These are phyloP conservation scores for Chimonanthus praecox DNA, from an alignment of 164 flowering plant genomes.

Conservation along the genomic window DNA sequence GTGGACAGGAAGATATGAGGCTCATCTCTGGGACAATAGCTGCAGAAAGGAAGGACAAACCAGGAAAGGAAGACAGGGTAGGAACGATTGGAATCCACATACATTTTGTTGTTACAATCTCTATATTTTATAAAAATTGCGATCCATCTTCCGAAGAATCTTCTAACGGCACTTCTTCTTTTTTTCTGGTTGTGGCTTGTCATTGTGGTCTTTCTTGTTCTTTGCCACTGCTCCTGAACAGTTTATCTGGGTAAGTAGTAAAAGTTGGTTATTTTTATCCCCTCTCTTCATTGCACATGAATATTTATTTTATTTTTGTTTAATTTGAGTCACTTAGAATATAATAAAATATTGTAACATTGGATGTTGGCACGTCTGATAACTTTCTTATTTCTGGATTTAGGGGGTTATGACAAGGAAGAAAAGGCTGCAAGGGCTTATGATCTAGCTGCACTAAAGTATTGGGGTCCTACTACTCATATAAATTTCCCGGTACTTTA, in stretches of 20 bases:
- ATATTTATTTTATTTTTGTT: not conserved
- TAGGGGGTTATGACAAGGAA: constrained; percentile 90
- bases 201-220: constrained; percentile 3
- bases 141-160: not conserved
- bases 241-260: constrained; percentile 62
- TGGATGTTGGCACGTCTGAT: constrained; percentile 9
- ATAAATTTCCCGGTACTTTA: constrained; percentile 69
- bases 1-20: constrained; percentile 92
- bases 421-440: constrained; percentile 88
- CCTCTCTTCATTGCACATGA: not conserved
- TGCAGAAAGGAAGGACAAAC: constrained; percentile 93
- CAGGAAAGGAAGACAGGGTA: constrained; percentile 92
- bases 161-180: constrained; percentile 15
- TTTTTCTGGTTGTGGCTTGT: constrained; percentile 9
- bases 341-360: constrained; percentile 4
- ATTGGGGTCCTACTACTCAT: constrained; percentile 88
- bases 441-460: constrained; percentile 90
- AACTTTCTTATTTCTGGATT: constrained; percentile 1
- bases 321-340: not conserved
- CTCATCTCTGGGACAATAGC: constrained; percentile 91
- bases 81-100: not conserved
- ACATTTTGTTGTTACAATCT: not conserved
- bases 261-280: not conserved
- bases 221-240: constrained; percentile 19
- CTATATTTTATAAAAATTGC: not conserved